Evolutionary conservation across 768 basidiomycete genomes (phyloP), one percentile per base, ranked within the genome.

Genomic region (Boletus rubescentipes): DNA sequence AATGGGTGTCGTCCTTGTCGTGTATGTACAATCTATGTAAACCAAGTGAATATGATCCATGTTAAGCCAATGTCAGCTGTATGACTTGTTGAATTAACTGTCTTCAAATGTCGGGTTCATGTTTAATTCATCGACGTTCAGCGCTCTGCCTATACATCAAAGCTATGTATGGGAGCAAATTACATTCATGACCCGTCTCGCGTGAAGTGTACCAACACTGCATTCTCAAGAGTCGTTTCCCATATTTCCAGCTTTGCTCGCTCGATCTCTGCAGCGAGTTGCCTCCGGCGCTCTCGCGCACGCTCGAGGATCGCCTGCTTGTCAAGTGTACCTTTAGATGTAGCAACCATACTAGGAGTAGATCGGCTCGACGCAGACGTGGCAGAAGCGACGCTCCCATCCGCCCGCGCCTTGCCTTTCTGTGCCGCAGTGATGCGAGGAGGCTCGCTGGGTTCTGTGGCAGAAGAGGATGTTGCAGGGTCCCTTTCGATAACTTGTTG

Each of bases 181-280:
- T 21, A 55, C 23, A 36, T 26, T 26, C 4, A 46, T 16, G 52
- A 39, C 14, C 26, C 38, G 46, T 73, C 69, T 65, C 72, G 81
- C 57, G 61, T 60, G 40, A 86, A 64, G 57, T 82, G 76, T 35
- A 75, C 65, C 54, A 88, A 70, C 47, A 78, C 82, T n/a, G 83
- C 86, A 61, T 84, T 80, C 69, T 89, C 87, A 46, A 89, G 77
- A 37, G 81, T 84, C 46, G 79, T 77, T 71, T 89, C 87, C 89
- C 89, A 90, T 52, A 90, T 68, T 62, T 86, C 83, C 29, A 81
- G 75, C 63, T 85, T 86, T 21, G 84, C 80, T 49, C 72, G 73
- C 45, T 84, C 77, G 41, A 91, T 70, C 69, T 86, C 84, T 10
- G 69, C 70, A 51, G 72, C 70, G 35, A 91, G 59, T 59, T 80